Evolutionary conservation across 1,284 basidiomycete genomes (phyloP), one percentile per base, ranked within the genome.

Genomic region (Melampsora larici-populina): DNA sequence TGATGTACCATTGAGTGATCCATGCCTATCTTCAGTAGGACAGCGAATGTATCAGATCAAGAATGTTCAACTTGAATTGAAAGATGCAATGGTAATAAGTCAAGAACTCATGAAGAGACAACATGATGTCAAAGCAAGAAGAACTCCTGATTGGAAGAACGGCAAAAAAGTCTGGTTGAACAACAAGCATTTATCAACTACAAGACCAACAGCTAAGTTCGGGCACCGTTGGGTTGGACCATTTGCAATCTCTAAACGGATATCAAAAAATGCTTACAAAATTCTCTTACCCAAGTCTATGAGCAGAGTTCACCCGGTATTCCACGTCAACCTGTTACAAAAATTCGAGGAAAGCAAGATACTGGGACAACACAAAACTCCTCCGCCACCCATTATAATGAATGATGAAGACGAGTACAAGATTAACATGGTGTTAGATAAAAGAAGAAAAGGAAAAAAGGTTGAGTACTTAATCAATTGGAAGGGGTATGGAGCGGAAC

Each of bases 31-130:
- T n/a, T n/a, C n/a, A n/a, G n/a, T n/a, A n/a, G n/a, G n/a, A n/a
- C n/a, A n/a, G n/a, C n/a, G n/a, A n/a, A n/a, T n/a, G n/a, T n/a
- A n/a, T n/a, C n/a, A n/a, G n/a, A n/a, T n/a, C n/a, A n/a, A n/a
- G n/a, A n/a, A n/a, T n/a, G n/a, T n/a, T n/a, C n/a, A n/a, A n/a
- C n/a, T n/a, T n/a, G n/a, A n/a, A n/a, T n/a, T n/a, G n/a, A n/a
- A n/a, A n/a, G 18, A 43, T 5, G n/a, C 40, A 24, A 24, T 66
- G 48, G 33, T 36, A 18, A 8, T 0, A n/a, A 46, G 2, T 29
- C 33, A 66, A 43, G 64, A 66, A 26, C 5, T 46, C 13, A 66
- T 66, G 64, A 66, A 66, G 15, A 43, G 7, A n/a, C 64, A 64
- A 31, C 31, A 36, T 13, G 1, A 29, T 26, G 21, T 6, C 6